Conservation (phyloP, 768 basidiomycete species). For the Clavulina sp. region DNA sequence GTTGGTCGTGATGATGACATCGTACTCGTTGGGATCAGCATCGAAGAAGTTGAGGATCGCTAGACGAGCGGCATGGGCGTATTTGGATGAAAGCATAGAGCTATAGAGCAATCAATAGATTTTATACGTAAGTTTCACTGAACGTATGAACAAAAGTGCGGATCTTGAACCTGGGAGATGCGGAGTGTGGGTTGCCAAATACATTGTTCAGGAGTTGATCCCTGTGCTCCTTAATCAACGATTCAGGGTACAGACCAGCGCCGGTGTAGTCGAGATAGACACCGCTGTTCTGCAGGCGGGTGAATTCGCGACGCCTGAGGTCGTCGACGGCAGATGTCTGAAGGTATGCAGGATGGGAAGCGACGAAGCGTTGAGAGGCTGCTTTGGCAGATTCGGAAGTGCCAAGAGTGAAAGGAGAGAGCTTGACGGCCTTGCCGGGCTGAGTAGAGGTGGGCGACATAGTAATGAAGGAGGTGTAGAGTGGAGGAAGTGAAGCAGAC, state of each 20-base stretch:
- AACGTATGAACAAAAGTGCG: too few relatives aligned
- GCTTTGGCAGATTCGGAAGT: too few relatives aligned
- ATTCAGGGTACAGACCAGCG: constrained; percentile 9
- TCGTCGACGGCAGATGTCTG: neutral
- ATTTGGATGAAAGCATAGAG: constrained; percentile 49
- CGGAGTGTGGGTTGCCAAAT: constrained; percentile 6
- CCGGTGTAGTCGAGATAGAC: constrained; percentile 8
- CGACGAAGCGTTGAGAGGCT: neutral
- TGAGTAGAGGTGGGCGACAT: too few relatives aligned
- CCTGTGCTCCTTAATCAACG: constrained; percentile 4
- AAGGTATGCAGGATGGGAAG: neutral
- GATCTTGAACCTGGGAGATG: neutral
- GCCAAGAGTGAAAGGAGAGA: too few relatives aligned
- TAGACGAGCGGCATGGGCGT: constrained; percentile 48
- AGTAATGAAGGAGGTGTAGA: too few relatives aligned
- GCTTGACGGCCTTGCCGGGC: too few relatives aligned
- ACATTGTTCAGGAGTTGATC: constrained; percentile 1
- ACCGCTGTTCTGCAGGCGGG: neutral
- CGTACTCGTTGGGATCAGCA: constrained; percentile 49
- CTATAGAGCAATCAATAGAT: constrained; percentile 22
- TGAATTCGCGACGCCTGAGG: constrained; percentile 5
- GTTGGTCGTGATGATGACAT: constrained; percentile 69
- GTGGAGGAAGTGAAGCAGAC: too few relatives aligned
- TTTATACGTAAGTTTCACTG: too few relatives aligned
- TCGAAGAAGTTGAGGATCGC: constrained; percentile 62